Evolutionary conservation across 2,329 filamentous ascomycete genomes (phyloP), one percentile per base, ranked within the genome.

Genomic region (Colletotrichum cuscutae): DNA sequence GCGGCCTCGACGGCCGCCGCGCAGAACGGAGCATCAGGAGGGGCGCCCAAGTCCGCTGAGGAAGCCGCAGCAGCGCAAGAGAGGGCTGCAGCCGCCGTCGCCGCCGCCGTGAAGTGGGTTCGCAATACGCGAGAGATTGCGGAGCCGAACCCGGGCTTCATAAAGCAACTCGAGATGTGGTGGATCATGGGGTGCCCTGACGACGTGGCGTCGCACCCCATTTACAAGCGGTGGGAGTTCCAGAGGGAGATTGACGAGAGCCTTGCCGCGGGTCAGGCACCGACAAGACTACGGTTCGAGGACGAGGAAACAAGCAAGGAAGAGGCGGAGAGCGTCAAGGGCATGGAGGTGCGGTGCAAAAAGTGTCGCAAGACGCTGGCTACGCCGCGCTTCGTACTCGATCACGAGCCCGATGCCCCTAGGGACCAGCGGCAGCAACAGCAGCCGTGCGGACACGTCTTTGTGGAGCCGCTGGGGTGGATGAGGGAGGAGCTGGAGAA

Each of bases 391-490:
- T 97, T 94, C 80, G 86, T 97, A 65, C 83, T 92, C 58, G 83
- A 89, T 1, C 95, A 97, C 82, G 84, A 76, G 77, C 84, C 76
- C n/a, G 71, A 73, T 37, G 76, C 74, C 19, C 19, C 22, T 69
- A 28, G 69, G 75, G 64, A 12, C 19, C 30, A 30, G 58, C 13
- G 35, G 42, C 22, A 11, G 30, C 28, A 54, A 19, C 65, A 49
- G 42, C 74, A 75, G 68, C 76, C 78, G 37, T 99, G 97, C 79
- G 92, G 93, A 24, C 96, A 98, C 82, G 90, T 95, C 81, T 98
- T 98, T 82, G 84, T 98, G 75, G 95, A 98, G 79, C 95, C 97
- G 0, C 86, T 99, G 42, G 94, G 94, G 15, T 99, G 97, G 97
- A 99, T 99, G 97, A 91, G 94, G 7, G 86, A 91, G 1, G 92